phyloP scores from a whole-genome alignment of 1,284 basidiomycete genomes.

The Erythrobasidium hasegawianum region DNA sequence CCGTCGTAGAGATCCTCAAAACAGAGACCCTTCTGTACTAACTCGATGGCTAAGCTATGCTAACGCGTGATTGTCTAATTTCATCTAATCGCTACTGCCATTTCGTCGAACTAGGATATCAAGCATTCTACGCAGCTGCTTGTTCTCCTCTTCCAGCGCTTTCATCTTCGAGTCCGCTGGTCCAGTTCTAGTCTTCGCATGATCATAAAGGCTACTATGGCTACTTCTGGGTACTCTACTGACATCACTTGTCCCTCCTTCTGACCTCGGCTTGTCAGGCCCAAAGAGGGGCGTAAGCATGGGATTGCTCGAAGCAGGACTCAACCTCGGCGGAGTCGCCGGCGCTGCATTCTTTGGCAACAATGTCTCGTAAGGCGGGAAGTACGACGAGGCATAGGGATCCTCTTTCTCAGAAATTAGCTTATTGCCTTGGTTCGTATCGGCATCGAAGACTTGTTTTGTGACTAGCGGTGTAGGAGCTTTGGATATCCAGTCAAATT shows the following conservation, averaged over 20 bases:
- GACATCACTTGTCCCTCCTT: background rate
- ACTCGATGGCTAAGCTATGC: too few relatives aligned
- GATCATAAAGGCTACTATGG: slow-evolving; percentile 4
- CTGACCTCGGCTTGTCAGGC: background rate
- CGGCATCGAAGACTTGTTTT: too few relatives aligned
- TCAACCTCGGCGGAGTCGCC: background rate
- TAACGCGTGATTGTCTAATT: too few relatives aligned
- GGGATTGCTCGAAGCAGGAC: background rate
- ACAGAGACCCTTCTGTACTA: too few relatives aligned
- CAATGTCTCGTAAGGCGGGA: slow-evolving; percentile 5
- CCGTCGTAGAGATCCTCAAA: too few relatives aligned
- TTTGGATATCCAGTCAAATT: too few relatives aligned
- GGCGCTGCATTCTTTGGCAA: background rate
- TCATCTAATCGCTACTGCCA: too few relatives aligned
- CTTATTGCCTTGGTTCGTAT: too few relatives aligned
- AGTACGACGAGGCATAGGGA: slow-evolving; percentile 7
- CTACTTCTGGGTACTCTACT: background rate
- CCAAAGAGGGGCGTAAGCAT: background rate
- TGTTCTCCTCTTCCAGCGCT: slow-evolving; percentile 13
- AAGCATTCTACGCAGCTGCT: background rate
- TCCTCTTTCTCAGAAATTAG: background rate
- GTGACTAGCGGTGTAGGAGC: too few relatives aligned
- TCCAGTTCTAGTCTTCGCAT: background rate
- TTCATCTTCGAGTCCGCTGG: slow-evolving; percentile 11
- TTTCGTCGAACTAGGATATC: too few relatives aligned